Evolutionary conservation across 371 early-diverging fungal species (phyloP), one percentile per base, ranked within the genome.

Genomic region (Lichtheimia corymbifera): DNA sequence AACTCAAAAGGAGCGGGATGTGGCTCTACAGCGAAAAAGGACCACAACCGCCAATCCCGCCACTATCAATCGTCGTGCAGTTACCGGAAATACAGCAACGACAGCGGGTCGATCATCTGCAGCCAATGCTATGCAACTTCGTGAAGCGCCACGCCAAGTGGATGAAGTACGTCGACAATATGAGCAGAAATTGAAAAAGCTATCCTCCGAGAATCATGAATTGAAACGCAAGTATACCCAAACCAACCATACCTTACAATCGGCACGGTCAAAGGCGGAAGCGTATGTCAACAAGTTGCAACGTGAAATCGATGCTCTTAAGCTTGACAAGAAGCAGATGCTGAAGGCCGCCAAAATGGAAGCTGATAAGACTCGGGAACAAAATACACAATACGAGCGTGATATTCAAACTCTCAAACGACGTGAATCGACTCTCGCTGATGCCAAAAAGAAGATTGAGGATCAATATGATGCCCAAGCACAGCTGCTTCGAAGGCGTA

Each of bases 251-350:
- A 55, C 77, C n/a, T 62, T 75, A 28, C 70, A 77, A 12, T 72
- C 76, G 28, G 68, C 78, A n/a, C 79, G 78, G n/a, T 65, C 59
- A 22, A 68, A 81, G 53, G 73, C 81, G 4, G 83, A 85, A 54
- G 50, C 53, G 11, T 28, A 59, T 5, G 59, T 79, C 11, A 59
- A 58, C 15, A 74, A 74, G 17, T 53, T 88, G 15, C 74, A 74
- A 6, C 61, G 69, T 1, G 75, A 77, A 5, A 67, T 84, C 12
- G 86, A 86, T 52, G 65, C 79, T 2, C 77, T 86, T 15, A 85
- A 83, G 65, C 70, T 75, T 5, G 92, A 93, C 64, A 92, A 91
- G 67, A 76, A 86, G 50, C 81, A 86, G n/a, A 81, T 90, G 77
- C 62, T 85, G 54, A 88, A 85, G 59, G 74, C 85, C 1, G 79